Conservation (phyloP, 176 grass and related monocot species). For the barley (Hordeum vulgare) region DNA sequence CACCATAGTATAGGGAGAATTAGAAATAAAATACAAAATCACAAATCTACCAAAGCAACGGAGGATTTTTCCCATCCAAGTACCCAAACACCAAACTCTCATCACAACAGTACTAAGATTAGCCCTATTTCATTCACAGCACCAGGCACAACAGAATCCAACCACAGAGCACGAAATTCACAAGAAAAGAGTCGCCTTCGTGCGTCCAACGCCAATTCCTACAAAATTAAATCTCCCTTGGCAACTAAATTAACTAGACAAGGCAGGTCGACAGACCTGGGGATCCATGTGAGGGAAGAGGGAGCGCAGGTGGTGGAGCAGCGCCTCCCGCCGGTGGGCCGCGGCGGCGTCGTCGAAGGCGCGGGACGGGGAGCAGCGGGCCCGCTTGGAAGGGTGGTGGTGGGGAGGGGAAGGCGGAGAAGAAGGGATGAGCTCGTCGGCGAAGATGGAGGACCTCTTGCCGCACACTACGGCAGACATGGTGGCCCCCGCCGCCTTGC, state of each 20-base stretch:
- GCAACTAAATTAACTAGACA: neutral
- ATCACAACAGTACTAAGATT: neutral
- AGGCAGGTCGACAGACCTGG: constrained; percentile 24
- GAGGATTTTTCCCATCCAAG: neutral
- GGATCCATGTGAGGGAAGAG: constrained; percentile 82
- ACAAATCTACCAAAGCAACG: neutral
- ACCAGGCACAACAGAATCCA: neutral
- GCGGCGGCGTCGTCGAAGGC: constrained; percentile 23
- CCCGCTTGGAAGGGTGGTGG: constrained; percentile 52
- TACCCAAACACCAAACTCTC: neutral
- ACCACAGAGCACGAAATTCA: neutral
- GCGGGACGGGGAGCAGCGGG: constrained; percentile 56
- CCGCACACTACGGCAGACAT: constrained; percentile 97
- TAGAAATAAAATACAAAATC: neutral
- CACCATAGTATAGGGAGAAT: neutral
- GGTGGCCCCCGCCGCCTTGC: constrained; percentile 45
- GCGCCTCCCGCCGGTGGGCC: constrained; percentile 29
- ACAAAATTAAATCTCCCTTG: neutral
- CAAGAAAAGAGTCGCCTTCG: neutral
- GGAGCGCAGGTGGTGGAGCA: constrained; percentile 41
- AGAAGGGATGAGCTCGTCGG: constrained; percentile 69
- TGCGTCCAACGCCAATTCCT: neutral
- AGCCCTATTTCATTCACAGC: neutral
- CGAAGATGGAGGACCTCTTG: constrained; percentile 95
- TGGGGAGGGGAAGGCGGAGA: constrained; percentile 37